phyloP scores from a whole-genome alignment of 495 filamentous ascomycete genomes.

The Neurospora tetraspora region DNA sequence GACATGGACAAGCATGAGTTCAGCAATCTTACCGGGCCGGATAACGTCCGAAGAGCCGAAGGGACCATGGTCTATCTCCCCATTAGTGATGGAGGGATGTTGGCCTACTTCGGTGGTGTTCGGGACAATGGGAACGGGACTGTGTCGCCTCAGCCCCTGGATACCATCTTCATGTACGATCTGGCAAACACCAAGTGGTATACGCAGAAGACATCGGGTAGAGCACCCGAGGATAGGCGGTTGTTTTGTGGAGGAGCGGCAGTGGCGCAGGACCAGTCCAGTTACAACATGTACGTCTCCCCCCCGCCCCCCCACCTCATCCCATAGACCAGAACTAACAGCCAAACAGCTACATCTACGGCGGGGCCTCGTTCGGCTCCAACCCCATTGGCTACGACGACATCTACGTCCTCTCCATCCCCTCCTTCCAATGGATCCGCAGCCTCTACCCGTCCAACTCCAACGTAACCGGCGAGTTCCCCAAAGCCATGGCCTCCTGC shows the following conservation, averaged over 20 bases:
- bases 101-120: constrained; percentile 15
- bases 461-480: constrained; percentile 7
- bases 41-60: constrained; percentile 8
- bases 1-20: constrained; percentile 12
- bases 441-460: constrained; percentile 3
- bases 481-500: constrained; percentile 8
- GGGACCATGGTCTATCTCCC: constrained; percentile 17
- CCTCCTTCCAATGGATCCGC: constrained; percentile 15
- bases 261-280: constrained; percentile 14
- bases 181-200: constrained; percentile 14
- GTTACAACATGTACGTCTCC: constrained; percentile 13
- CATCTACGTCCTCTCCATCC: constrained; percentile 16
- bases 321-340: background rate
- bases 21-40: constrained; percentile 10
- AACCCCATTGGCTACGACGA: constrained; percentile 13
- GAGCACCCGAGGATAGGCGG: constrained; percentile 3
- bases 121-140: constrained; percentile 13
- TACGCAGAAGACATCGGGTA: constrained; percentile 6
- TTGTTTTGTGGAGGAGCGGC: constrained; percentile 15
- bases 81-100: constrained; percentile 13
- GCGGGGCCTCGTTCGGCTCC: constrained; percentile 9
- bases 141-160: constrained; percentile 4
- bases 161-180: constrained; percentile 16
- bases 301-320: background rate
- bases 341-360: constrained; percentile 12